Base-by-base conservation (phyloP, 768 basidiomycete species). In the Lyophyllum atratum region DNA sequence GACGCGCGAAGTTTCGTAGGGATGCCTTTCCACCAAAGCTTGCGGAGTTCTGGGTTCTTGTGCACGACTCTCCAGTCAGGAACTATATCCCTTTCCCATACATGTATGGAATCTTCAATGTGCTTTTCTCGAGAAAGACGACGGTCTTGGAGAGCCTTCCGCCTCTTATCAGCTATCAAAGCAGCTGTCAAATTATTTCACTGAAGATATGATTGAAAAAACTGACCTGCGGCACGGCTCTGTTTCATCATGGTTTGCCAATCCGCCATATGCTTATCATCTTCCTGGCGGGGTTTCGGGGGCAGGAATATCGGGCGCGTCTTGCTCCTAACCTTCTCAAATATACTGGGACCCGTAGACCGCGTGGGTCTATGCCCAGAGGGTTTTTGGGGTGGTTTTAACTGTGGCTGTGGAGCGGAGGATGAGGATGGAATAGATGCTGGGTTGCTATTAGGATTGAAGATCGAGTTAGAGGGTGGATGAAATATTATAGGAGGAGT, bases 211-310 rank as follows among this genome's bases (percentile, higher is more conserved):
- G 39, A 55, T 19, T 1, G 6, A 10, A 9, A 49, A 10, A 10
- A 72, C 80, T 68, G 58, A 93, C 93, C 92, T 61, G 87, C 82
- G 17, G 72, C 70, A 51, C 89, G 85, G 73, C 90, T 93, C 44
- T 78, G 85, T 60, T 85, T 86, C 88, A 94, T 92, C 92, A 96
- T 96, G 31, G 79, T 72, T 66, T 92, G 84, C 89, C 93, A 95
- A 67, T 90, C 89, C 4, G 86, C 83, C 67, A 93, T 77, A 72
- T 96, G 94, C 62, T 88, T 95, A 47, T 78, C 71, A 66, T 95
- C 93, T 71, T 96, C 93, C 56, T 82, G 68, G 26, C 80, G 81
- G 47, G 72, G 74, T 68, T 96, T 96, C 6, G 93, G 93, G 22
- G 94, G 94, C n/a, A 95, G 76, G 68, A 87, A 88, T 4, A 80